Percentiles rank a stretch among this genome's conserved stretches.
Conservation (phyloP, 371 early-diverging fungal species). For the Thermomucor indicae-seudaticae region DNA sequence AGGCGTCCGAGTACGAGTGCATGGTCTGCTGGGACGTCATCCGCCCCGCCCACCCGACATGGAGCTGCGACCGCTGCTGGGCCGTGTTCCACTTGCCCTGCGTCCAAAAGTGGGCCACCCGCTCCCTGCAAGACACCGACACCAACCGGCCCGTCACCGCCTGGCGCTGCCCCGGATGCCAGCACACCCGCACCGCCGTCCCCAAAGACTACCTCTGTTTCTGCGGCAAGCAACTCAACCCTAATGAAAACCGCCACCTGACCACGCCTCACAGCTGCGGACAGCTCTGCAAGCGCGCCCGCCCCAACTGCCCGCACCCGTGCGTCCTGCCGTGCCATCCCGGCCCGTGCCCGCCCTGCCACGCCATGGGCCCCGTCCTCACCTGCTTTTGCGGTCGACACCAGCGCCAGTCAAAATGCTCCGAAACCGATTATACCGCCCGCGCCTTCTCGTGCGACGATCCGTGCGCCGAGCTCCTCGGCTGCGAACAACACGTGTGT, state of each 20-base stretch:
- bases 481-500: conserved; percentile 72
- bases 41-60: conserved; percentile 61
- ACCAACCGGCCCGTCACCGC: conserved; percentile 29
- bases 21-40: conserved; percentile 92
- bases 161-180: conserved; percentile 97
- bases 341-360: conserved; percentile 92
- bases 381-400: conserved; percentile 82
- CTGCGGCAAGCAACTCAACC: conserved; percentile 79
- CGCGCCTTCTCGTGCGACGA: conserved; percentile 63
- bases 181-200: conserved; percentile 57
- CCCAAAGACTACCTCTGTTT: conserved; percentile 82
- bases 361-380: conserved; percentile 67
- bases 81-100: conserved; percentile 86
- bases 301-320: conserved; percentile 64
- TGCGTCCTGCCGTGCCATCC: conserved; percentile 87
- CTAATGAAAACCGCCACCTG: conserved; percentile 54
- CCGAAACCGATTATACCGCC: conserved; percentile 59
- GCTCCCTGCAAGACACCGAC: conserved; percentile 46
- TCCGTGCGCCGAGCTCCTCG: conserved; percentile 64
- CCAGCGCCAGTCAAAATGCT: conserved; percentile 60
- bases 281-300: conserved; percentile 62
- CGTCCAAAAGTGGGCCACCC: conserved; percentile 70
- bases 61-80: conserved; percentile 88
- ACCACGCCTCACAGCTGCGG: conserved; percentile 91
- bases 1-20: conserved; percentile 78